Percentiles rank a stretch among this genome's conserved stretches.
These are phyloP conservation scores for Cichorium intybus DNA, from an alignment of 140 eudicot species.

Conservation along the genomic window DNA sequence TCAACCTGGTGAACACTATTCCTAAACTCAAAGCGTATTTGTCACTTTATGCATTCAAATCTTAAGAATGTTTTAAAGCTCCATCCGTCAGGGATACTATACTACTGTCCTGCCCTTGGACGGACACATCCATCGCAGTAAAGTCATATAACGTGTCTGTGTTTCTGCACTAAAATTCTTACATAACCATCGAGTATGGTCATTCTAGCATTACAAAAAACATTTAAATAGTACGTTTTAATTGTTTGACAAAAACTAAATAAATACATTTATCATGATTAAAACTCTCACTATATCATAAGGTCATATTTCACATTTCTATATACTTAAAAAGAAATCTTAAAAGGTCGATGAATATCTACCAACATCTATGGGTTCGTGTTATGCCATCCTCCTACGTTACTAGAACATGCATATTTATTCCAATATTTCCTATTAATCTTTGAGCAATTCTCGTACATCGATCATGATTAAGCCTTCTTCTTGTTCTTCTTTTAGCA, in stretches of 20 bases:
- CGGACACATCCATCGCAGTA: background rate
- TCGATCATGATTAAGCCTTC: no score
- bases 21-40: background rate
- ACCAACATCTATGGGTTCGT: no score
- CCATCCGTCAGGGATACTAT: background rate
- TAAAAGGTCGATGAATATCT: no score
- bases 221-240: no score
- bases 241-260: background rate
- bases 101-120: background rate
- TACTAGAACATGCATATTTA: no score
- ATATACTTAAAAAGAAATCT: no score
- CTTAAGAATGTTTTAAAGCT: background rate
- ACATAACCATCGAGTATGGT: background rate
- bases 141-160: background rate
- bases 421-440: no score
- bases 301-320: background rate
- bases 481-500: no score
- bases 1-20: background rate
- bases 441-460: no score
- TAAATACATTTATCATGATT: background rate
- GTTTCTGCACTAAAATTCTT: background rate
- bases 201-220: background rate
- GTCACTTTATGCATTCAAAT: background rate
- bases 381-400: no score
- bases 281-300: background rate